Evolutionary conservation across 495 filamentous ascomycete genomes (phyloP), one percentile per base, ranked within the genome.

Genomic region (Tuber magnatum): DNA sequence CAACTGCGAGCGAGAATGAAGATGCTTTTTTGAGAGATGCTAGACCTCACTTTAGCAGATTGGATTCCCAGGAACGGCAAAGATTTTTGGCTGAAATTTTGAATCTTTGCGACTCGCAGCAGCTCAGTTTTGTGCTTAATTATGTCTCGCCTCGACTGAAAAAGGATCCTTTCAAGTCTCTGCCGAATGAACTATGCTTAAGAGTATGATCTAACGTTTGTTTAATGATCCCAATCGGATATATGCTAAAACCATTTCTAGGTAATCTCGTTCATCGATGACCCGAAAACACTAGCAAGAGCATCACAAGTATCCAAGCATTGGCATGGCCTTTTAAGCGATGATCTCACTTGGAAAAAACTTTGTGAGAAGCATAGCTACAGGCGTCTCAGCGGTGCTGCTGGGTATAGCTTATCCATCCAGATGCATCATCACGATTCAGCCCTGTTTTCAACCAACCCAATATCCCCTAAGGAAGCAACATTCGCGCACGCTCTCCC

Each of bases 341-440:
- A 99, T 81, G 95, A 99, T 84, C 93, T 97, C 82, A 97, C 96
- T 2, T 99, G 95, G 95, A 97, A 97, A 86, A 92, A 93, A 35
- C 87, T 98, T 28, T 97, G 94, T 82, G 92, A 96, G 73, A 97
- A 96, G 83, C 93, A 96, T 83, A 93, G 92, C 70, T 96, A 94
- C 79, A 89, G 92, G 43, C 86, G 92, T 43, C 84, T 82, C 68
- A 82, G 81, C 61, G 77, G 81, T 38, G 68, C 75, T 41, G 73
- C 81, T 69, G 69, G 71, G 24, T 82, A 75, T 22, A 72, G 73
- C 32, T 71, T 69, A 43, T 65, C 56, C 20, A 35, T 16, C 56
- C 56, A 65, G 16, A 32, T 12, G 56, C 80, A 78, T 46, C 75
- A 81, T 51, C 81, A 82, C 40, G 81, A 83, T 65, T 72, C 78